These are phyloP conservation scores for Penicillium psychrosexuale DNA, from an alignment of 2,329 filamentous ascomycete genomes.

Conservation along the genomic window DNA sequence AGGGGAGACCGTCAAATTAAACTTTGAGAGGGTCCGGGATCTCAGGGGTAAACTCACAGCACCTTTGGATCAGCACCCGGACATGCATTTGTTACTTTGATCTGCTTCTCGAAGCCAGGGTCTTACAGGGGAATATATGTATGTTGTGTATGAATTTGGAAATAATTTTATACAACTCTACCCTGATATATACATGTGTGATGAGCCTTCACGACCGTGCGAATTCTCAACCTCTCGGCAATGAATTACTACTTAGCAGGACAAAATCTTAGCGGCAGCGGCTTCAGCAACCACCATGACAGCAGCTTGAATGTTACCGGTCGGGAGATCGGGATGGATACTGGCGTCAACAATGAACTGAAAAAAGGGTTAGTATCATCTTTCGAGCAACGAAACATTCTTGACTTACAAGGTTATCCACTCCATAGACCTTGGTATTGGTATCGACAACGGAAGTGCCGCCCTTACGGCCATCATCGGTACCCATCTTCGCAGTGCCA, in stretches of 20 bases:
- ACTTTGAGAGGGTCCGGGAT: not conserved
- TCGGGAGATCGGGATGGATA: conserved; percentile 67
- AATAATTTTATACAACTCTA: not conserved
- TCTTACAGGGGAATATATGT: not conserved
- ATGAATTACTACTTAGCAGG: conserved; percentile 25
- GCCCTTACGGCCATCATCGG: conserved; percentile 53
- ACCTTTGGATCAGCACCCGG: no score
- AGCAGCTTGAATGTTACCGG: conserved; percentile 64
- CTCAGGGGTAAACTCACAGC: not conserved
- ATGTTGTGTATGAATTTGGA: not conserved
- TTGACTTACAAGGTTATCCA: conserved; percentile 54
- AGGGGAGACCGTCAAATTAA: not conserved
- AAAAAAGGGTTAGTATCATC: conserved; percentile 36
- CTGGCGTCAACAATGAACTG: conserved; percentile 61
- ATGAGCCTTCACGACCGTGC: not conserved
- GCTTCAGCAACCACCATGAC: conserved; percentile 64
- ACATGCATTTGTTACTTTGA: not conserved
- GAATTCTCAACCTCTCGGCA: conserved; percentile 33
- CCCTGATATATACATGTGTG: not conserved
- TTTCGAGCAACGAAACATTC: not conserved
- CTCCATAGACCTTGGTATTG: conserved; percentile 64
- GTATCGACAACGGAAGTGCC: conserved; percentile 62
- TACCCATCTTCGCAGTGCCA: conserved; percentile 60
- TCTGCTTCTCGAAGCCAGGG: not conserved
- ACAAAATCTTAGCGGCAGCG: conserved; percentile 45